These are phyloP conservation scores for Dimocarpus longan DNA, from an alignment of 345 rosid genomes.

Conservation along the genomic window DNA sequence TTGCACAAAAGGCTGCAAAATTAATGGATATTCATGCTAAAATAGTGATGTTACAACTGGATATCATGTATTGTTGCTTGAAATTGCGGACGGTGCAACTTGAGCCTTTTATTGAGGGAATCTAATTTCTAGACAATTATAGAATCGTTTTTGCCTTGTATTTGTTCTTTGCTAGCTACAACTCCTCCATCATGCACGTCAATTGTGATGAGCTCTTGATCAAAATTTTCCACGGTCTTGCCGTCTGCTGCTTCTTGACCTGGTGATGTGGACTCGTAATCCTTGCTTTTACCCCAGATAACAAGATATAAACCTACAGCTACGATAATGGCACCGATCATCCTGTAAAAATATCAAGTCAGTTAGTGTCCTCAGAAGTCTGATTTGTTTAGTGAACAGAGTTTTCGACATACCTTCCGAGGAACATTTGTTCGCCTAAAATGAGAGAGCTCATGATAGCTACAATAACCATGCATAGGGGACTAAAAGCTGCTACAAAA, in stretches of 20 bases:
- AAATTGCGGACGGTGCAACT: constrained; percentile 6
- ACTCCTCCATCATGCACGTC: constrained; percentile 16
- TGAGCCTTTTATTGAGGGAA: not conserved
- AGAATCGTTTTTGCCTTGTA: constrained; percentile 7
- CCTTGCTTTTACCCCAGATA: constrained; percentile 87
- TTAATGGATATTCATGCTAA: not conserved
- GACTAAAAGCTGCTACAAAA: constrained; percentile 82
- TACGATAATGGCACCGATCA: constrained; percentile 72
- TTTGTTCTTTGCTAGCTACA: constrained; percentile 19
- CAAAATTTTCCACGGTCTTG: constrained; percentile 16
- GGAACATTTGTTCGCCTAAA: constrained; percentile 71
- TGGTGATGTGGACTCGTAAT: constrained; percentile 38
- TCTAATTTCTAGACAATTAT: constrained; percentile 3
- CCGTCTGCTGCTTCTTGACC: constrained; percentile 23
- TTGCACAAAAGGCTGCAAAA: not conserved
- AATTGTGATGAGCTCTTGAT: constrained; percentile 38
- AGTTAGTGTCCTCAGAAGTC: not conserved
- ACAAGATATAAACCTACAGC: constrained; percentile 80
- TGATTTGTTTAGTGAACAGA: not conserved
- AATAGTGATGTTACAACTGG: not conserved
- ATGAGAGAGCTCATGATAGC: constrained; percentile 74
- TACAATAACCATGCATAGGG: constrained; percentile 79
- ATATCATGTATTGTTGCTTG: not conserved
- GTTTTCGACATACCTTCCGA: constrained; percentile 69
- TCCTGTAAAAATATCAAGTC: constrained; percentile 45